A percentile compares a stretch with the other conserved stretches of the same genome.
Conservation (phyloP, 2,329 filamentous ascomycete species). For the Penicillium sclerotiorum region DNA sequence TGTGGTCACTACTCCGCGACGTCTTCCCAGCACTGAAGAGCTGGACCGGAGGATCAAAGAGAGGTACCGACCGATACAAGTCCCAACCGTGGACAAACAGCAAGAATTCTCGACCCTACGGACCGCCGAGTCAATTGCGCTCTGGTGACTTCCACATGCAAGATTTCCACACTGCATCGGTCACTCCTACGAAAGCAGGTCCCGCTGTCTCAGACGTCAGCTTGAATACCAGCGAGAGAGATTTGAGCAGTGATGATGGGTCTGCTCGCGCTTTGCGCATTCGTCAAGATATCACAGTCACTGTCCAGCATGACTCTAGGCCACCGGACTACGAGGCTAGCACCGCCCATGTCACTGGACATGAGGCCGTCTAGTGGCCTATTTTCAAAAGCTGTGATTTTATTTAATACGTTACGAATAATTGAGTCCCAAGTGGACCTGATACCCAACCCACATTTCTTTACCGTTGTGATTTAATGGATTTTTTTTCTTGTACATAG, state of each 20-base stretch:
- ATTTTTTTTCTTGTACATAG: conserved; percentile 18
- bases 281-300: conserved; percentile 44
- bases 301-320: conserved; percentile 24
- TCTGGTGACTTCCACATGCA: conserved; percentile 35
- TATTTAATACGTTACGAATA: background rate
- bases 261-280: conserved; percentile 42
- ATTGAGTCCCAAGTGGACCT: conserved; percentile 15
- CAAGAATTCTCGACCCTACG: conserved; percentile 34
- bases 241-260: conserved; percentile 38
- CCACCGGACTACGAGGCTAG: conserved; percentile 16
- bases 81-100: conserved; percentile 33
- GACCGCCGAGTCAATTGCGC: conserved; percentile 29
- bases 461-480: background rate
- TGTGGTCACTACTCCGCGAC: conserved; percentile 55
- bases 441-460: conserved; percentile 17
- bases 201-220: conserved; percentile 30
- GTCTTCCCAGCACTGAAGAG: conserved; percentile 49
- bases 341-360: conserved; percentile 10
- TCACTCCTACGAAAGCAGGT: conserved; percentile 29
- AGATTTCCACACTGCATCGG: conserved; percentile 30
- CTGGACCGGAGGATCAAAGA: conserved; percentile 43
- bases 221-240: conserved; percentile 28
- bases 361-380: conserved; percentile 18
- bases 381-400: background rate
- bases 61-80: conserved; percentile 36